A percentile compares a stretch with the other conserved stretches of the same genome.
Evolutionary conservation across 1,284 basidiomycete species (phyloP).

Genomic region (Schizophyllum commune): DNA sequence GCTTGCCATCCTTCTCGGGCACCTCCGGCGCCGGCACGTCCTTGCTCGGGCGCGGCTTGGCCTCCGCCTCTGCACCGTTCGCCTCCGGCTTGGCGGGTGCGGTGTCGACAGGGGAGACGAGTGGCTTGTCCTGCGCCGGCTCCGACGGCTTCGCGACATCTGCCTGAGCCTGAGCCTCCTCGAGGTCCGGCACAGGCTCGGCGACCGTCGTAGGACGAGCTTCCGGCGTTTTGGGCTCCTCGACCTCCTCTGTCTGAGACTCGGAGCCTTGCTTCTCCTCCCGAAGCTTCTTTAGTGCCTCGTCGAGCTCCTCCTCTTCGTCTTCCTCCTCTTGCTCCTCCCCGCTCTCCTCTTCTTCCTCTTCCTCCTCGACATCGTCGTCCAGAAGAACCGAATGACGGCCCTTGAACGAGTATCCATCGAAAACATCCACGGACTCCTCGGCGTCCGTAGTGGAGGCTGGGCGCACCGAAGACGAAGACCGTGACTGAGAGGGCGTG

Average conservation of each 20-base stretch:
- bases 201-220: slow-evolving; percentile 44
- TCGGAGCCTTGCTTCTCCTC: slow-evolving; percentile 27
- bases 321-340: slow-evolving; percentile 14
- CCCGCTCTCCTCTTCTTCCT: slow-evolving; percentile 26
- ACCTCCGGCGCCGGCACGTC: slow-evolving; percentile 13
- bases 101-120: not conserved
- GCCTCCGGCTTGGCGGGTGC: slow-evolving; percentile 1
- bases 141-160: slow-evolving; percentile 12
- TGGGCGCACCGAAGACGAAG: slow-evolving; percentile 40
- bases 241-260: slow-evolving; percentile 27
- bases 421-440: slow-evolving; percentile 67
- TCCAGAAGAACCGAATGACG: slow-evolving; percentile 71
- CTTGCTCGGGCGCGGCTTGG: slow-evolving; percentile 12
- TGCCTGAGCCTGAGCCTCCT: slow-evolving; percentile 5
- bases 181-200: slow-evolving; percentile 21
- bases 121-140: not conserved
- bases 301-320: slow-evolving; percentile 10
- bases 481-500: slow-evolving; percentile 67
- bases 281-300: slow-evolving; percentile 14
- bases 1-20: slow-evolving; percentile 15
- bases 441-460: slow-evolving; percentile 23
- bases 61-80: not conserved
- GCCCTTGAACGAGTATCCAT: slow-evolving; percentile 86
- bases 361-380: slow-evolving; percentile 50
- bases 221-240: slow-evolving; percentile 69